A percentile compares a stretch with the other conserved stretches of the same genome.
Conservation (phyloP, 2,329 filamentous ascomycete genomes). For the Acephala macrosclerotiorum region DNA sequence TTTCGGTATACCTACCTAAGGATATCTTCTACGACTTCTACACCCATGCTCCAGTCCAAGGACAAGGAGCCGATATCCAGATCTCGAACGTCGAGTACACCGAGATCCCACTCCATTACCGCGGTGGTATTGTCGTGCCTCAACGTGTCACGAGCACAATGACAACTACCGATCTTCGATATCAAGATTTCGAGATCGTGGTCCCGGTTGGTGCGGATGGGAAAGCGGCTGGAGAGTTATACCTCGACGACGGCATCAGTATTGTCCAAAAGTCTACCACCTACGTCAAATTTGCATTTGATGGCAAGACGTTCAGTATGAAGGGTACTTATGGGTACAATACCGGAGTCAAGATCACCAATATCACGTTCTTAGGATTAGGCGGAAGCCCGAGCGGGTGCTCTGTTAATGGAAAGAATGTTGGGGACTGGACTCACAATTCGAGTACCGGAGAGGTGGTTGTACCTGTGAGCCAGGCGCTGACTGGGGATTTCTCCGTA, state of each 20-base stretch:
- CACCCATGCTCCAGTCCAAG: conserved; percentile 54
- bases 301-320: conserved; percentile 57
- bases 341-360: conserved; percentile 52
- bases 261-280: conserved; percentile 65
- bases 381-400: conserved; percentile 17
- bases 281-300: conserved; percentile 66
- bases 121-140: conserved; percentile 71
- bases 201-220: conserved; percentile 70
- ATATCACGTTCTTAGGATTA: conserved; percentile 58
- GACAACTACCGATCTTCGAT: conserved; percentile 69
- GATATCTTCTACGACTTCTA: conserved; percentile 60
- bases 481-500: conserved; percentile 26
- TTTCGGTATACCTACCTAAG: conserved; percentile 57
- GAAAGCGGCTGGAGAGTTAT: conserved; percentile 71
- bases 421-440: conserved; percentile 14
- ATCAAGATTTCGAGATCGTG: conserved; percentile 73
- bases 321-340: conserved; percentile 62
- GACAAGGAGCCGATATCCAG: conserved; percentile 49
- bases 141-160: conserved; percentile 62
- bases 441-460: conserved; percentile 21
- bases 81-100: conserved; percentile 51
- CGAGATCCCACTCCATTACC: conserved; percentile 72
- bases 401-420: conserved; percentile 16
- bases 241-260: conserved; percentile 79
- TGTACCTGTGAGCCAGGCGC: conserved; percentile 24